Evolutionary conservation across 2,329 filamentous ascomycete species (phyloP).

Genomic region (Sclerotinia nivalis): DNA sequence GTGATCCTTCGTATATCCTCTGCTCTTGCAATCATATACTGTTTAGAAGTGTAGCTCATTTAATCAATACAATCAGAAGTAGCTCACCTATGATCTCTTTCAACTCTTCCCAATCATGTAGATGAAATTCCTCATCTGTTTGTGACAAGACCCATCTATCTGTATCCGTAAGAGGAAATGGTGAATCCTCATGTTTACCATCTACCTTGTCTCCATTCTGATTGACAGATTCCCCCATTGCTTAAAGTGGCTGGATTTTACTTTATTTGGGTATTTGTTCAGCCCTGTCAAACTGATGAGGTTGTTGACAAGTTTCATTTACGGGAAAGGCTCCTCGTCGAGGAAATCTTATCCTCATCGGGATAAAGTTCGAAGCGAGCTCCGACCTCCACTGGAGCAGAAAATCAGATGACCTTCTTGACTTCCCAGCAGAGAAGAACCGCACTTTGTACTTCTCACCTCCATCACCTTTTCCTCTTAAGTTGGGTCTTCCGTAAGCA

Average conservation of each 20-base stretch:
- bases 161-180: constrained; percentile 60
- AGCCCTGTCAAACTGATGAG: constrained; percentile 24
- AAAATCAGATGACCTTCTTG: constrained; percentile 11
- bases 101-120: constrained; percentile 73
- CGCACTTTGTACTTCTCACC: background rate
- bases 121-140: constrained; percentile 69
- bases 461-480: background rate
- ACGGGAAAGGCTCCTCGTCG: background rate
- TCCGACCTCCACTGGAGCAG: constrained; percentile 11
- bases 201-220: constrained; percentile 9
- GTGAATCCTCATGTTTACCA: constrained; percentile 37
- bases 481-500: background rate
- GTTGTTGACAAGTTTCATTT: background rate
- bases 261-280: constrained; percentile 6
- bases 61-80: background rate
- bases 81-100: constrained; percentile 63
- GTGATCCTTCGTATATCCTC: constrained; percentile 3
- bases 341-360: constrained; percentile 23
- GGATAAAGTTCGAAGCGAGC: constrained; percentile 21
- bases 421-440: background rate
- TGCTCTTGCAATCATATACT: background rate
- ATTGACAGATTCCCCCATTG: constrained; percentile 11
- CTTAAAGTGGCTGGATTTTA: constrained; percentile 23
- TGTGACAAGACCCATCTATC: constrained; percentile 60
- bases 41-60: background rate